Evolutionary conservation across 148 eudicot genomes (phyloP), one percentile per base, ranked within the genome.

Genomic region (Vaccinium myrtillus): DNA sequence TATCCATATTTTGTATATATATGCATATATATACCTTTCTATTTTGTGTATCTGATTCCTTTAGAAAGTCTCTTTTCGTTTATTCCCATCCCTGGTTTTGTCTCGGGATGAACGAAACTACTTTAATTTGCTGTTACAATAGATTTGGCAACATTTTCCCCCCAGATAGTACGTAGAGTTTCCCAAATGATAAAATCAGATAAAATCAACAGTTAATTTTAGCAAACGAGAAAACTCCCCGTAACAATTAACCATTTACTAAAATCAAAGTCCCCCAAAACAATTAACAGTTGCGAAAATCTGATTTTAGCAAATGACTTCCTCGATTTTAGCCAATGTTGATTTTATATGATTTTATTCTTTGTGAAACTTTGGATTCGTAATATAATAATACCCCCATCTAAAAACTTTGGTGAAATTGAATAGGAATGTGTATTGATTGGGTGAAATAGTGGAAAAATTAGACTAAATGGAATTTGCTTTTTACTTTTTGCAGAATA

Each of bases 401-500:
- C 46, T 36, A 36, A 36, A 36, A 36, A 36, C 39, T 36, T 36
- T 36, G 46, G 0, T 43, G 46, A 43, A 43, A 5, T 49, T 36
- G 13, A 2, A 21, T 63, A 21, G 4, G 4, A 9, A n/a, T 53
- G 13, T 43, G 49, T 58, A 6, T 39, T 15, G 13, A 67, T 14
- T 25, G 32, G 56, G 50, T 27, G 8, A 19, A 67, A 7, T 54
- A 10, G 18, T 11, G 36, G 23, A 25, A 43, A 43, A 51, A 25
- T 25, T 2, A 25, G 27, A n/a, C 16, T 67, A 4, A 49, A 13
- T 9, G 32, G 21, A 16, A 18, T 12, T 83, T 14, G 15, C 65
- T 53, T 1, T 23, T 8, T 55, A 14, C 0, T 27, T 53, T 82
- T 36, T 88, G 88, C 95, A 95, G 98, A 92, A 80, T 80, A 90